Base-by-base conservation (phyloP, 345 rosid genomes). In the Gossypium sturtianum region DNA sequence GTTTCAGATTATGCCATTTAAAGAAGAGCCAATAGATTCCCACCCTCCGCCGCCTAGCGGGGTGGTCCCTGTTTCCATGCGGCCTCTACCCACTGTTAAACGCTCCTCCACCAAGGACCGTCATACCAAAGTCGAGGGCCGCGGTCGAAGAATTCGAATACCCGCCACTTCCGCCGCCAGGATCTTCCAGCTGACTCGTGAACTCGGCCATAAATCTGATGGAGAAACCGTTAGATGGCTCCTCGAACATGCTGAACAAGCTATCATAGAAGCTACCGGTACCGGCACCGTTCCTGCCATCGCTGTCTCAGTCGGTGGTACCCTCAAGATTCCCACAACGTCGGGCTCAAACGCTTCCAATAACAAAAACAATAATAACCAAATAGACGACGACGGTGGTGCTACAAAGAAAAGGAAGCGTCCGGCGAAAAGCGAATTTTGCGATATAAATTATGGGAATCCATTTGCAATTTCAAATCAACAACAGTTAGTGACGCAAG, bases 111-210 rank as follows among this genome's bases (percentile, higher is more conserved):
- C 86, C 10, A 91, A 86, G 75, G 97, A 93, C 82, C 89, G 93
- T 38, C 97, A 90, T 83, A 89, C 92, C 1, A 90, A 92, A 78
- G 97, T 92, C 6, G 94, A 92, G 60, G 97, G 97, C 27, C 92
- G 94, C 1, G 97, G 97, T 51, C 86, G 94, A 56, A 86, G 97
- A 78, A 80, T 90, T 67, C 86, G 94, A 75, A 86, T 92, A 76
- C 94, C 92, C 2, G 87, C 90, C 29, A 75, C 87, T 9, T 92
- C 90, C 60, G 94, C 94, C 41, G 89, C 92, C 19, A 87, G 94
- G 87, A 76, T 90, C 58, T 90, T 91, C 70, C 95, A 90, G 16
- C 77, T 90, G 53, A 92, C 95, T 19, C 83, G 88, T 45, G 93
- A 90, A 69, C 85, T 92, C 2, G 90, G 91, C n/a, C 92, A 89